Evolutionary conservation across 306 rosid species (phyloP), one percentile per base, ranked within the genome.

Genomic region (Prunus mongolica): DNA sequence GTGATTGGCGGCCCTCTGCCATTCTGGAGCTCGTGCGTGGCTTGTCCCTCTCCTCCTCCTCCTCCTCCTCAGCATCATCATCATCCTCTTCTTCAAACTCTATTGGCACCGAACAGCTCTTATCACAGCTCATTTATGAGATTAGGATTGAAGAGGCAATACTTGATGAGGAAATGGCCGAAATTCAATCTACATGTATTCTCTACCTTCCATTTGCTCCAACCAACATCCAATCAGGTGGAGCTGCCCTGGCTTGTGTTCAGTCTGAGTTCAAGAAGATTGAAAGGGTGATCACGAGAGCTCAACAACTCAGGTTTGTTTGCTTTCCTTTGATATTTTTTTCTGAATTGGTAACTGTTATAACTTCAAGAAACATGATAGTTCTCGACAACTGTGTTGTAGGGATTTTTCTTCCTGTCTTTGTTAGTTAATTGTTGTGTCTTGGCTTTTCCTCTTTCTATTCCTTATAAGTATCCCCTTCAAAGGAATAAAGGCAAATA

Each of bases 1-100:
- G 89, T 1, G 86, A 85, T 74, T 85, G 89, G 89, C 60, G 89
- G 19, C 86, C 89, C 58, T 82, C 89, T 12, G 68, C 84, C 73
- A 79, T 85, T 70, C 72, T 85, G 56, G 78, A 79, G 44, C 79
- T 85, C 25, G 80, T 74, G 30, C 80, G 18, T 22, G 75, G 82
- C 75, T 75, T 85, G 54, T 34, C 77, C 57, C 10, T 60, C 30
- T 80, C 75, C 41, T 72, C 79, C 2, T n/a, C 73, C 25, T 24
- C 25, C 6, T 71, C 81, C 2, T 60, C 64, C 0, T 38, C 68
- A 2, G 14, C 72, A 8, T 71, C 65, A 1, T 72, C 22, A 2
- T 19, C 75, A 8, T 65, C 65, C 4, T 72, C 22, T 41, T 70
- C n/a, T 12, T 28, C 75, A 34, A 71, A 68, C 52, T 77, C 76